Base-by-base conservation (phyloP, 164 flowering plant species). In the Vitis labrusca region DNA sequence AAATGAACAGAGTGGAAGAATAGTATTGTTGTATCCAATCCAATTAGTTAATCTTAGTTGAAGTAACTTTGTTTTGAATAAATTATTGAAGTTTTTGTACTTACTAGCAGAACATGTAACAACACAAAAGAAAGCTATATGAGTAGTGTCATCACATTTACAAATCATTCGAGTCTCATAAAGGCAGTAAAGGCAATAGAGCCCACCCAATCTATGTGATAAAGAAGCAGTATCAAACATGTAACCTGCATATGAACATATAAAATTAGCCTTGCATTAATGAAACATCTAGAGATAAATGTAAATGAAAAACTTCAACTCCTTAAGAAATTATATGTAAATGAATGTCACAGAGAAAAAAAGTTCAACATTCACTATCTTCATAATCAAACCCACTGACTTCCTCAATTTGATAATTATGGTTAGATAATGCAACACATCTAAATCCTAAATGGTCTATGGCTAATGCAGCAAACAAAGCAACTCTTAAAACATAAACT, bases 131-230 rank as follows among this genome's bases (percentile, higher is more conserved):
- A 29, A 57, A 57, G 11, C 29, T 57, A 9, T 1, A 17, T 17
- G 60, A 57, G 30, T 19, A 10, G 10, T 11, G 19, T 11, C 30
- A 57, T 57, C 32, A 57, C 60, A 57, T 9, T 32, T 32, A 32
- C 6, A 32, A 32, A 32, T 32, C 48, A 19, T 19, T 19, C 1
- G 23, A 74, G 89, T 90, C 81, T 93, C 96, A 68, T 87, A 80
- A 10, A 95, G 91, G 78, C 97, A 93, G 78, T 89, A 95, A 27
- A 93, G 89, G 79, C 94, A 91, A 74, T 89, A 95, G 3, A 95
- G 83, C 13, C 92, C 98, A 61, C 96, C 99, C 61, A 95, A 65
- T 81, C 91, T 89, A 50, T 75, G 80, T 9, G 92, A 88, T 32
- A 95, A 69, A 71, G 93, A 81, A 65, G 55, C 78, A 65, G 71